Percentiles rank a stretch among this genome's conserved stretches.
These are phyloP conservation scores for Tephrocybe sp. DNA, from an alignment of 768 basidiomycete genomes.

Conservation along the genomic window DNA sequence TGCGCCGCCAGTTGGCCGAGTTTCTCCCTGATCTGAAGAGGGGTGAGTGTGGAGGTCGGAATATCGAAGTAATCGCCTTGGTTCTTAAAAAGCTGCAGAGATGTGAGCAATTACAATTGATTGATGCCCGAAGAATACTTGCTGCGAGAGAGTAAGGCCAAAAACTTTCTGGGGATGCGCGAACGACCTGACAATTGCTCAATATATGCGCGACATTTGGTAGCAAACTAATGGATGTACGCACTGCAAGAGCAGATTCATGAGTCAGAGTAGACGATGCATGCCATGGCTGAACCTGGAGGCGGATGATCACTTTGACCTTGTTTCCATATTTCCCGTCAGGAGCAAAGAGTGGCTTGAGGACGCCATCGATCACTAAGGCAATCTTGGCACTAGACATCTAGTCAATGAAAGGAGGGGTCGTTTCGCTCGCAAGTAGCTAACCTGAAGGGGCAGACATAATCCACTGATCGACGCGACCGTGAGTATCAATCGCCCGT, in stretches of 20 bases:
- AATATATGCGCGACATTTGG: background rate
- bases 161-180: conserved; percentile 72
- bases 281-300: conserved; percentile 83
- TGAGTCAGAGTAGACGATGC: conserved; percentile 70
- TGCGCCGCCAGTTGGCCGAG: conserved; percentile 59
- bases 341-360: conserved; percentile 57
- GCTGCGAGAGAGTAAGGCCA: conserved; percentile 77
- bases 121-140: conserved; percentile 15
- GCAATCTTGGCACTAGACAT: conserved; percentile 57
- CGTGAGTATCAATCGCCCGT: no score
- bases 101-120: background rate
- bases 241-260: conserved; percentile 82
- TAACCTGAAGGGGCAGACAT: conserved; percentile 83
- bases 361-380: conserved; percentile 53
- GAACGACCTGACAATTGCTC: conserved; percentile 50
- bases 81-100: conserved; percentile 63
- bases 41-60: conserved; percentile 64
- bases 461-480: conserved; percentile 59
- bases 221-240: background rate
- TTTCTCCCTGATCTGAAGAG: conserved; percentile 71
- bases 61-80: conserved; percentile 84
- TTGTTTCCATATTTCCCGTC: conserved; percentile 70
- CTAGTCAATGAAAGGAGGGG: background rate
- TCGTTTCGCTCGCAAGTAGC: background rate
- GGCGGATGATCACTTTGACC: conserved; percentile 70